Percentiles rank a stretch among this genome's conserved stretches.
Evolutionary conservation across 2,329 filamentous ascomycete genomes (phyloP).

Genomic region (Coniochaeta pulveracea): DNA sequence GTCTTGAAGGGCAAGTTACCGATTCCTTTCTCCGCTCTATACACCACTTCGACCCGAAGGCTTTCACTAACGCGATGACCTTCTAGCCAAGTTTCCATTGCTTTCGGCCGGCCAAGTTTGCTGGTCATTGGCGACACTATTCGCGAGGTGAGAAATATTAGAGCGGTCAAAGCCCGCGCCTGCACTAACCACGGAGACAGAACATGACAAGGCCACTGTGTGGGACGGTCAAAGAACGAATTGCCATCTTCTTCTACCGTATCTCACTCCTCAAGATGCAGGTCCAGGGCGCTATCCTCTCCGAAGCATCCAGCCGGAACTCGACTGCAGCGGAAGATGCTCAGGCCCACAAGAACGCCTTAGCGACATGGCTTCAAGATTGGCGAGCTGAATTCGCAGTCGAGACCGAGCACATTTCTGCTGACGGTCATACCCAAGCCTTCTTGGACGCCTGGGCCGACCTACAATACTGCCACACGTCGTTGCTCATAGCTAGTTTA

Average conservation of each 20-base stretch:
- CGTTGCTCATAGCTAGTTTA: neutral
- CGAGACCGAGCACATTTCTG: neutral
- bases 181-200: neutral
- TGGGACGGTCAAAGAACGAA: neutral
- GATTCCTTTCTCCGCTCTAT: neutral
- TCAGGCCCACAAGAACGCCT: neutral
- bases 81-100: constrained; percentile 3
- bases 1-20: neutral
- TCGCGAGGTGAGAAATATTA: constrained; percentile 3
- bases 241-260: constrained; percentile 1
- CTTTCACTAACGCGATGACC: neutral
- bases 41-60: neutral
- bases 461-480: constrained; percentile 2
- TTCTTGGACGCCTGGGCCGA: constrained; percentile 2
- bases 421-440: neutral
- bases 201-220: neutral
- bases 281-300: neutral
- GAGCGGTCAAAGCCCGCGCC: neutral
- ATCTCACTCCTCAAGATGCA: constrained; percentile 3
- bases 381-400: neutral
- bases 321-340: neutral
- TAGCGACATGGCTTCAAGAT: neutral
- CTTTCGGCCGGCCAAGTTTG: constrained; percentile 1
- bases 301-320: neutral
- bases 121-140: constrained; percentile 2